Conservation (phyloP, 768 basidiomycete genomes). For the Tricholoma furcatifolium region DNA sequence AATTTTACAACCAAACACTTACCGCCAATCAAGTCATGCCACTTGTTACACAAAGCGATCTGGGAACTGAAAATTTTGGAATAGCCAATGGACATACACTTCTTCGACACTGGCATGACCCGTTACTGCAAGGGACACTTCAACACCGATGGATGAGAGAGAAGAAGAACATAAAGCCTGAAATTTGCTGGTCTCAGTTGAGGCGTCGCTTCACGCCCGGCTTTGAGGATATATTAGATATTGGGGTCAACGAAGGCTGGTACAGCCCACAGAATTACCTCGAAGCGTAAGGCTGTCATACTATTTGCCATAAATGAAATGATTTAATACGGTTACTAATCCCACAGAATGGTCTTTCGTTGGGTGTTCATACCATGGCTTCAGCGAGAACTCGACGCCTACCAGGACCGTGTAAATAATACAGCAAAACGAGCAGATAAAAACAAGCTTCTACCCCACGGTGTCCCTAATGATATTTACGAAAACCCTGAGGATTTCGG, state of each 20-base stretch:
- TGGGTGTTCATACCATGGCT: constrained; percentile 42
- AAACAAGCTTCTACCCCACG: constrained; percentile 39
- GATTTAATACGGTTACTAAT: not conserved
- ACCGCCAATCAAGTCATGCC: constrained; percentile 38
- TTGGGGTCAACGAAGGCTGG: constrained; percentile 26
- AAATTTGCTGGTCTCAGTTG: constrained; percentile 40
- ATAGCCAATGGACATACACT: constrained; percentile 44
- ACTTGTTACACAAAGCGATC: constrained; percentile 43
- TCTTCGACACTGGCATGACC: constrained; percentile 38
- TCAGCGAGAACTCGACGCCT: constrained; percentile 36
- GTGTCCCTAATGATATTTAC: constrained; percentile 34
- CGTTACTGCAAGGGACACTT: constrained; percentile 29
- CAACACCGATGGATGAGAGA: constrained; percentile 39
- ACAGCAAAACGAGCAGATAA: constrained; percentile 22
- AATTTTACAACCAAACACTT: not conserved
- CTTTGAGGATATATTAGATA: constrained; percentile 30
- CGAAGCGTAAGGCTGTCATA: not conserved
- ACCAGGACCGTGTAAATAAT: constrained; percentile 18
- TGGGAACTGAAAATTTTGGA: constrained; percentile 40
- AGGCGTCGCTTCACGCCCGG: constrained; percentile 26
- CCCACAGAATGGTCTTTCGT: constrained; percentile 33
- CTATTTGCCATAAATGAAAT: not conserved
- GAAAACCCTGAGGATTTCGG: constrained; percentile 25
- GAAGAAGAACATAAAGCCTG: constrained; percentile 41
- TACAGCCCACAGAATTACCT: constrained; percentile 15